Evolutionary conservation across 176 grass and related monocot species (phyloP).

Genomic region (Oryza glaberrima): DNA sequence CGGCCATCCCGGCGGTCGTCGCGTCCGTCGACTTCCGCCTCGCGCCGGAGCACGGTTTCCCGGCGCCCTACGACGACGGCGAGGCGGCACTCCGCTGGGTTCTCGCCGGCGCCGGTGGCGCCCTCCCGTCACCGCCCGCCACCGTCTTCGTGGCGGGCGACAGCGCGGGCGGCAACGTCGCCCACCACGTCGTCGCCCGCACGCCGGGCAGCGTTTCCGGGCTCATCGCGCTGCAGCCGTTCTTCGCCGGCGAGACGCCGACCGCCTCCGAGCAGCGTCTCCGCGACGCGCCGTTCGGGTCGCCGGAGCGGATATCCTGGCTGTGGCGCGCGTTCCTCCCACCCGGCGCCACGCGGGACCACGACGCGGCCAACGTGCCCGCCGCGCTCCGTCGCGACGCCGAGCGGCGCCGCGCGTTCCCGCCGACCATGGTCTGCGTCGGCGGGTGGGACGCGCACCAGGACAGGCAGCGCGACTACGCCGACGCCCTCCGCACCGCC

Average conservation of each 20-base stretch:
- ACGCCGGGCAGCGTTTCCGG: neutral
- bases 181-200: conserved; percentile 53
- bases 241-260: conserved; percentile 54
- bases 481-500: conserved; percentile 24
- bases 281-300: conserved; percentile 39
- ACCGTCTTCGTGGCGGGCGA: conserved; percentile 58
- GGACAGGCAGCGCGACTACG: conserved; percentile 56
- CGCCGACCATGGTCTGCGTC: conserved; percentile 51
- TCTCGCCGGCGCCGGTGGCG: conserved; percentile 32
- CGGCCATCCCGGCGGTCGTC: conserved; percentile 26
- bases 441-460: conserved; percentile 61
- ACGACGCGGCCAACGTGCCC: conserved; percentile 55
- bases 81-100: conserved; percentile 46
- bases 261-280: conserved; percentile 44
- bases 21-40: conserved; percentile 59
- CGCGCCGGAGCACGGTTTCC: conserved; percentile 47
- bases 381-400: conserved; percentile 16
- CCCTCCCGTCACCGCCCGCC: conserved; percentile 17
- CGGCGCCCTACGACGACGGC: conserved; percentile 52
- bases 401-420: conserved; percentile 36
- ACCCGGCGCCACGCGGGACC: conserved; percentile 51
- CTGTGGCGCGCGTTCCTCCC: conserved; percentile 64
- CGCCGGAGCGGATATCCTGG: conserved; percentile 34
- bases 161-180: conserved; percentile 64
- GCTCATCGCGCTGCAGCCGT: conserved; percentile 49